Conservation (phyloP, 805 yeast genomes). For the Monosporozyma servazzii region DNA sequence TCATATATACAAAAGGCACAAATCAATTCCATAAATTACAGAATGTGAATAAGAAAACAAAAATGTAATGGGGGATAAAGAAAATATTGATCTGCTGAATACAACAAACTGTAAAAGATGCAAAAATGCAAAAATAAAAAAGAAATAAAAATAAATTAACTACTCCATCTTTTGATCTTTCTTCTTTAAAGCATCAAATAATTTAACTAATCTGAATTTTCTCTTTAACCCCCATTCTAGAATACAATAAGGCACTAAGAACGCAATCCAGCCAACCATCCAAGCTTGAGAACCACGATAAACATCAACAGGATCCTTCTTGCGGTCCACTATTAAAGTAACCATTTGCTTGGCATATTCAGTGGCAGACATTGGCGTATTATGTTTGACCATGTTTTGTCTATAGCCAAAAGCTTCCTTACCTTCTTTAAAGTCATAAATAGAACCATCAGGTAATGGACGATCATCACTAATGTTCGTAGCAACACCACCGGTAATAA, state of each 20-base stretch:
- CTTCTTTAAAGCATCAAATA: constrained; percentile 25
- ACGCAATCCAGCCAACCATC: constrained; percentile 29
- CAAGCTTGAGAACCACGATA: constrained; percentile 47
- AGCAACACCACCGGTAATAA: constrained; percentile 67
- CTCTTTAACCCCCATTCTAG: constrained; percentile 34
- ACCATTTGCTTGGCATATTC: constrained; percentile 47
- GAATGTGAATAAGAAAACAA: neutral
- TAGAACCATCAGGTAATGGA: constrained; percentile 46
- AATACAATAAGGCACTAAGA: constrained; percentile 39
- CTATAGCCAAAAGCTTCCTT: constrained; percentile 40
- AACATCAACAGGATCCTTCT: constrained; percentile 37
- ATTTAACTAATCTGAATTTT: constrained; percentile 34
- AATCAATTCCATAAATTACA: neutral
- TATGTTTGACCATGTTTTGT: constrained; percentile 48
- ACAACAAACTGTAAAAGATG: too few species aligned
- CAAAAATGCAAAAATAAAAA: neutral
- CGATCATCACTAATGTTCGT: constrained; percentile 64
- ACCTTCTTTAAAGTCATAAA: constrained; percentile 45
- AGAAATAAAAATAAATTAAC: neutral
- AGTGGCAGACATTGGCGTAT: constrained; percentile 53
- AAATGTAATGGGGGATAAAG: neutral
- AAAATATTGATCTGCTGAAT: neutral
- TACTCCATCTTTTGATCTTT: constrained; percentile 1
- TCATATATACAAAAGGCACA: neutral
- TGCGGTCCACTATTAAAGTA: constrained; percentile 35